These are phyloP conservation scores for Wallacemonas sp. DNA, from an alignment of 208 protist genomes.

Conservation along the genomic window DNA sequence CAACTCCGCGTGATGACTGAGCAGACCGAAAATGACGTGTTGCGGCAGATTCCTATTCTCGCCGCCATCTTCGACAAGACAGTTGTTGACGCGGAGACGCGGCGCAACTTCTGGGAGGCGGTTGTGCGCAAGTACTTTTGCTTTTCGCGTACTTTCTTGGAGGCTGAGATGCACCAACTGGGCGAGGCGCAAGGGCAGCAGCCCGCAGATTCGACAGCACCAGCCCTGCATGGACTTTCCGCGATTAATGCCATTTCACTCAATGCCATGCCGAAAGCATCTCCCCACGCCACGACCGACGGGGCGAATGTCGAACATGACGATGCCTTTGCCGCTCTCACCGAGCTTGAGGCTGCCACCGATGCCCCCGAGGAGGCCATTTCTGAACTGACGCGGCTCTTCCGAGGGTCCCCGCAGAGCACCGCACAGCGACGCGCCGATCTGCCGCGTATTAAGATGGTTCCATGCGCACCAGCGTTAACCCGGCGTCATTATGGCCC, in stretches of 20 bases:
- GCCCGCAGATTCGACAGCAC: neutral
- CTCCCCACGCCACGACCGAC: neutral
- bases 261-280: slow-evolving; percentile 50
- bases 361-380: neutral
- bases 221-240: slow-evolving; percentile 11
- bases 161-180: slow-evolving; percentile 64
- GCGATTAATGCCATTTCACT: slow-evolving; percentile 61
- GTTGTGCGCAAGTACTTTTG: slow-evolving; percentile 87
- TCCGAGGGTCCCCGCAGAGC: slow-evolving; percentile 17
- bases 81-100: slow-evolving; percentile 64
- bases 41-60: slow-evolving; percentile 77
- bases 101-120: slow-evolving; percentile 71
- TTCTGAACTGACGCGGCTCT: slow-evolving; percentile 9
- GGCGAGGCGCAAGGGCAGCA: slow-evolving; percentile 12
- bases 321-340: slow-evolving; percentile 12
- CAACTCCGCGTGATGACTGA: slow-evolving; percentile 76
- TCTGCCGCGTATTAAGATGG: slow-evolving; percentile 2
- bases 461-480: neutral
- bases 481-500: slow-evolving; percentile 21
- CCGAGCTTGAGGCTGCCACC: slow-evolving; percentile 1
- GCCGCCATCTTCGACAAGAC: slow-evolving; percentile 60
- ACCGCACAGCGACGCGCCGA: neutral
- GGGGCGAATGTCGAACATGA: neutral
- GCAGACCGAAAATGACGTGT: slow-evolving; percentile 76
- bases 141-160: slow-evolving; percentile 80